Base-by-base conservation (phyloP, 495 filamentous ascomycete genomes). In the Daldinia childiae region DNA sequence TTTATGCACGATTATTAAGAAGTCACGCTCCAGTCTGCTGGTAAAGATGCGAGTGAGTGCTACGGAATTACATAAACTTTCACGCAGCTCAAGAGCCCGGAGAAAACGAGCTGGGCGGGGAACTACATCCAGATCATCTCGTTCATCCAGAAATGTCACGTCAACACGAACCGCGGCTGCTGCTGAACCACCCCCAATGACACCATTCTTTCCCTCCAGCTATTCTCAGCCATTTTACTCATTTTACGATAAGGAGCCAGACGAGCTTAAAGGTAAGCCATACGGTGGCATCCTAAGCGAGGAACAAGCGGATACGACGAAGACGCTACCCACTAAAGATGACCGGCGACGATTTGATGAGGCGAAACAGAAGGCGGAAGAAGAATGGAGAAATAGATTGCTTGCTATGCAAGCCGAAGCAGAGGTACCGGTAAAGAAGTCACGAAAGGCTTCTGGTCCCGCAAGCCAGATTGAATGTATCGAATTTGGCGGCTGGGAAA, bases 381-480 rank as follows among this genome's bases (percentile, higher is more conserved):
- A 95, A 51, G 92, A 94, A 74, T 97, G 94, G 92, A 91, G 94
- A 74, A 82, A 80, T 38, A 81, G 84, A 11, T 75, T 86, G 3
- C 77, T 84, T 34, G 79, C 80, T 8, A 82, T 84, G 78, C 81
- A 84, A 68, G 79, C 82, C 21, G 82, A 83, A 59, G 70, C 78
- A 0, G 82, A 83, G 29, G 66, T 77, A 3, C 80, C 82, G 1
- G 62, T 78, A 27, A 86, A 84, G 71, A 85, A 83, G 71, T 78
- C 83, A 0, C 83, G 81, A 58, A 97, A 97, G 76, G 86, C 90
- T 0, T 90, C 93, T 9, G 93, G 92, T 0, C 92, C 93, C 4
- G 91, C 94, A 3, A 97, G 94, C 74, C 94, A 97, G 79, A 98
- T 99, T 79, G 95, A 98, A 76, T 97, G 94, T 80, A 97, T 99